Conservation (phyloP, 2,329 filamentous ascomycete genomes). For the Stemphylium vesicarium region DNA sequence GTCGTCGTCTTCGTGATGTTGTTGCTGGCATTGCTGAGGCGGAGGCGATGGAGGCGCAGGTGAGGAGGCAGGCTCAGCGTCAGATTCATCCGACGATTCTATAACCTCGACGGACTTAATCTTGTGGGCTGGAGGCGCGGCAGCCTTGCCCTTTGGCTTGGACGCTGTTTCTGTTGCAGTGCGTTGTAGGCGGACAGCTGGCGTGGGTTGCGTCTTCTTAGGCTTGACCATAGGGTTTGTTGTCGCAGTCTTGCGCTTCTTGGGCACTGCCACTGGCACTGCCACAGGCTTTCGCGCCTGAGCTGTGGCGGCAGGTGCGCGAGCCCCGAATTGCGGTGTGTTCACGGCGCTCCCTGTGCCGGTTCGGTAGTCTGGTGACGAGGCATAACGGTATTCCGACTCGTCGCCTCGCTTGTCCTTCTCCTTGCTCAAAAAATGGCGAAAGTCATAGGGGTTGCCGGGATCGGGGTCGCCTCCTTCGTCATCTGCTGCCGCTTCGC, state of each 20-base stretch:
- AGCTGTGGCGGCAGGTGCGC: conserved; percentile 20
- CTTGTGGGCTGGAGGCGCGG: conserved; percentile 33
- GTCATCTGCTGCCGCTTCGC: conserved; percentile 34
- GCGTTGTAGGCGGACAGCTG: conserved; percentile 47
- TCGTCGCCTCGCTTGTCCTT: conserved; percentile 43
- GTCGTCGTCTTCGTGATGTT: conserved; percentile 20
- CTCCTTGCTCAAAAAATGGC: conserved; percentile 52
- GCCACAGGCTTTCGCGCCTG: conserved; percentile 18
- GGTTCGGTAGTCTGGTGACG: conserved; percentile 39
- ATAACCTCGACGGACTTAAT: conserved; percentile 44
- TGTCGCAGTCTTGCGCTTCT: conserved; percentile 39
- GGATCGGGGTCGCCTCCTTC: conserved; percentile 50
- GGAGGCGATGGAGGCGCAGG: conserved; percentile 24
- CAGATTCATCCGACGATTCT: conserved; percentile 40
- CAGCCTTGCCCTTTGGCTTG: conserved; percentile 26
- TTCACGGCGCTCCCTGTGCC: conserved; percentile 38
- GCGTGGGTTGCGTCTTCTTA: conserved; percentile 34
- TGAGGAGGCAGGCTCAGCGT: conserved; percentile 21
- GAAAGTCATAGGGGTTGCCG: conserved; percentile 57
- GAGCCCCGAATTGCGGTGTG: conserved; percentile 37
- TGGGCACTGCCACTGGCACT: conserved; percentile 24
- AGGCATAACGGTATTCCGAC: conserved; percentile 35
- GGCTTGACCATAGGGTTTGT: conserved; percentile 29
- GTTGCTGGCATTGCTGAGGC: conserved; percentile 11
- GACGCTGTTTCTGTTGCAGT: conserved; percentile 25